Conservation (phyloP, 768 basidiomycete genomes). For the Postia placenta region DNA sequence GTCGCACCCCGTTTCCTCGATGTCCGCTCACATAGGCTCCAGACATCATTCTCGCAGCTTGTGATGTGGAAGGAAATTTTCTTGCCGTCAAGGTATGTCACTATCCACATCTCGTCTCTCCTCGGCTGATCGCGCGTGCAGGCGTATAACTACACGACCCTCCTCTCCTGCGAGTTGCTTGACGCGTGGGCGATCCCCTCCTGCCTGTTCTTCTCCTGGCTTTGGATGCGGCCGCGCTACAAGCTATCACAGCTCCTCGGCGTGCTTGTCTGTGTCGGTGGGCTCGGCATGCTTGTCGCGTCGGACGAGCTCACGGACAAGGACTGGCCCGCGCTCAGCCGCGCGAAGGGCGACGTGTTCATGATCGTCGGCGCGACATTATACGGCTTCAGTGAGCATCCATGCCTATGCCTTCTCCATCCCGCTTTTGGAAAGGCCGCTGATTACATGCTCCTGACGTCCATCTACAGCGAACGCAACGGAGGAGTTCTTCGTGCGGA, state of each 20-base stretch:
- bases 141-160: conserved; percentile 83
- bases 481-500: conserved; percentile 82
- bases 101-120: not conserved
- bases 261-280: conserved; percentile 63
- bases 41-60: conserved; percentile 76
- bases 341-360: conserved; percentile 77
- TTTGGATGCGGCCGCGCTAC: conserved; percentile 76
- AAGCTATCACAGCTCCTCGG: conserved; percentile 83
- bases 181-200: conserved; percentile 91
- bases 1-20: not conserved
- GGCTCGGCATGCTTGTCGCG: conserved; percentile 73
- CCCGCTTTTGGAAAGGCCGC: no score
- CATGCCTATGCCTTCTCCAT: no score
- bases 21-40: not conserved
- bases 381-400: conserved; percentile 71
- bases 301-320: conserved; percentile 77
- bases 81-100: conserved; percentile 63
- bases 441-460: not conserved
- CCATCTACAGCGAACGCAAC: conserved; percentile 66
- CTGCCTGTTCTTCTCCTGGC: conserved; percentile 76
- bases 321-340: conserved; percentile 56
- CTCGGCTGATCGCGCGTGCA: conserved; percentile 17
- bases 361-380: conserved; percentile 84
- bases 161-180: conserved; percentile 88
- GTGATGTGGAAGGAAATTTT: conserved; percentile 88